phyloP scores from a whole-genome alignment of 306 rosid genomes.

The Fragaria iinumae region DNA sequence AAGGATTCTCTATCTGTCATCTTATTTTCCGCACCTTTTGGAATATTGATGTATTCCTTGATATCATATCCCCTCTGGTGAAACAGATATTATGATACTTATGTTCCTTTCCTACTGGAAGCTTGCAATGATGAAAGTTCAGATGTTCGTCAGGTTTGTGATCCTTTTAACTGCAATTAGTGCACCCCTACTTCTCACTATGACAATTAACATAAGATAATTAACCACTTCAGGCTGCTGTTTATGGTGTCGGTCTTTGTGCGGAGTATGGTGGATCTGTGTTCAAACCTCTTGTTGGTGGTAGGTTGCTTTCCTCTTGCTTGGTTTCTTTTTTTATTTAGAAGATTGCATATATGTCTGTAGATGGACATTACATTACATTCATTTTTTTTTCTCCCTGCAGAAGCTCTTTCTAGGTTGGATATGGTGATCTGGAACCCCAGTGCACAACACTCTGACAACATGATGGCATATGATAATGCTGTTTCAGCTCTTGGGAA shows the following conservation, averaged over 20 bases:
- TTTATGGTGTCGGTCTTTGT: constrained; percentile 94
- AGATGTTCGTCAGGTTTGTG: constrained; percentile 91
- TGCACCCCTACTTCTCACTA: constrained; percentile 14
- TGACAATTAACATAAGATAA: neutral
- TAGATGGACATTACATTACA: constrained; percentile 18
- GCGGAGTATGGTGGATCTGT: constrained; percentile 94
- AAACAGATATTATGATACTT: constrained; percentile 82
- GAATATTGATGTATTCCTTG: constrained; percentile 1
- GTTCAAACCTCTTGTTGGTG: constrained; percentile 85
- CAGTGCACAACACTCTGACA: constrained; percentile 70
- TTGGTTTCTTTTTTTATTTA: constrained; percentile 7
- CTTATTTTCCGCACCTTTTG: neutral
- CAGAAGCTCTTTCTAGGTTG: constrained; percentile 92
- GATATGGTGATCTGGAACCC: constrained; percentile 85
- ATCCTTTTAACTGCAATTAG: constrained; percentile 9
- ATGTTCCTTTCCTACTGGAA: constrained; percentile 87
- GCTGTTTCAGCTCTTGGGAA: constrained; percentile 97
- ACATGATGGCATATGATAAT: constrained; percentile 93
- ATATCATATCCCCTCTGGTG: constrained; percentile 4
- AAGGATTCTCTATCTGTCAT: constrained; percentile 12
- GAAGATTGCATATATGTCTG: neutral
- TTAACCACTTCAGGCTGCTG: constrained; percentile 66
- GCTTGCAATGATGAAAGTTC: constrained; percentile 94
- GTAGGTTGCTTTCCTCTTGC: constrained; percentile 35
- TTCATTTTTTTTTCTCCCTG: constrained; percentile 14